Evolutionary conservation across 352 stramenopile species (phyloP).

Genomic region (Phytopythium vexans): DNA sequence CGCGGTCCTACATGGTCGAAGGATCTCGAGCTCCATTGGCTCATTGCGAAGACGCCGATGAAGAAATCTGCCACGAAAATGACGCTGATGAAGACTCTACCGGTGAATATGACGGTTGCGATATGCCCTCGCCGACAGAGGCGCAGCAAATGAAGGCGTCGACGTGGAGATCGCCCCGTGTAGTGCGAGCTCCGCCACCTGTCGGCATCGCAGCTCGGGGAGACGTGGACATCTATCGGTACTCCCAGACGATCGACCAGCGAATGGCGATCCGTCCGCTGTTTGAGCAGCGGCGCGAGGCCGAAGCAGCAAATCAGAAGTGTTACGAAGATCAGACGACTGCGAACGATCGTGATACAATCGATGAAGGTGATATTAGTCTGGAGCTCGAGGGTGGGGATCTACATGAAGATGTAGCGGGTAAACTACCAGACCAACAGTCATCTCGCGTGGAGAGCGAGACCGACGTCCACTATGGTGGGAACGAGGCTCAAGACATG

Average conservation of each 20-base stretch:
- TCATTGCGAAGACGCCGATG: too few species aligned
- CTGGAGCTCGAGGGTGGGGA: too few species aligned
- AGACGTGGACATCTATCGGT: slow-evolving; percentile 62
- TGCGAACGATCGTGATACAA: background rate
- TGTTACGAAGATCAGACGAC: too few species aligned
- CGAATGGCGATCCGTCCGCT: slow-evolving; percentile 70
- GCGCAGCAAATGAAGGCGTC: slow-evolving; percentile 11
- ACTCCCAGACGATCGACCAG: slow-evolving; percentile 45
- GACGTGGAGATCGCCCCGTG: slow-evolving; percentile 20
- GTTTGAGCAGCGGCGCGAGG: slow-evolving; percentile 56
- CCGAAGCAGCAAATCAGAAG: slow-evolving; percentile 16
- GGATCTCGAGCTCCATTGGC: background rate
- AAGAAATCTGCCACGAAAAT: background rate
- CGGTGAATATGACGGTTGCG: background rate
- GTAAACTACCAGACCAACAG: too few species aligned
- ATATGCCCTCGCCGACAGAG: background rate
- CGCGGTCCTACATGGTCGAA: slow-evolving; percentile 25
- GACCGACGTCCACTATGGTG: too few species aligned
- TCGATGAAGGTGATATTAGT: too few species aligned
- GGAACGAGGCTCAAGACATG: too few species aligned
- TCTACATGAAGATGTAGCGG: too few species aligned
- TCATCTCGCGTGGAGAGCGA: too few species aligned
- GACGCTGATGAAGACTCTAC: background rate
- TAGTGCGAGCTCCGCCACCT: slow-evolving; percentile 31
- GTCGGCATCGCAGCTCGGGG: slow-evolving; percentile 37